phyloP scores from a whole-genome alignment of 176 grass and related monocot species.

The Phoenix roebelenii region DNA sequence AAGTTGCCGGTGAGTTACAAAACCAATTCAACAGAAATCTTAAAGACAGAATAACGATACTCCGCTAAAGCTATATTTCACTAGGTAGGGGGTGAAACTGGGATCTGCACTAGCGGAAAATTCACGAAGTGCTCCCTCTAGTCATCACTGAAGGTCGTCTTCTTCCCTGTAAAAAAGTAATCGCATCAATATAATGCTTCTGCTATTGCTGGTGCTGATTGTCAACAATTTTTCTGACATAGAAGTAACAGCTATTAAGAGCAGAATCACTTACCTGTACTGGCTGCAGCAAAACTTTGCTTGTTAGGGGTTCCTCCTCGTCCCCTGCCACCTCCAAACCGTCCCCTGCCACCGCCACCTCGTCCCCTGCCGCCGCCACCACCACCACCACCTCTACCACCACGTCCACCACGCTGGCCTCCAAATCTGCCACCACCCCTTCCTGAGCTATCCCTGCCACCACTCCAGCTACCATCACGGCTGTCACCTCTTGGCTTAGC shows the following conservation, averaged over 20 bases:
- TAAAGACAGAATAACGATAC: no score
- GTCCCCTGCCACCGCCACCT: conserved; percentile 13
- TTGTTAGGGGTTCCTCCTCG: conserved; percentile 28
- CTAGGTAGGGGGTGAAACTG: no score
- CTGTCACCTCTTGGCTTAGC: neutral
- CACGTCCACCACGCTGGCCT: conserved; percentile 3
- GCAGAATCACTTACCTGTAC: conserved; percentile 31
- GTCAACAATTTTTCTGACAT: neutral
- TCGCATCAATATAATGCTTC: neutral
- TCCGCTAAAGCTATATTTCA: no score
- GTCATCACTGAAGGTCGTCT: no score
- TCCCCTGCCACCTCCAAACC: conserved; percentile 23
- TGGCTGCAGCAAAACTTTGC: conserved; percentile 38
- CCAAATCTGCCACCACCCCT: conserved; percentile 32
- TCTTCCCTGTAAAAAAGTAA: conserved; percentile 43
- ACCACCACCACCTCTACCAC: conserved; percentile 23
- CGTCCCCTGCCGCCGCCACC: neutral
- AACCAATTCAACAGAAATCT: no score
- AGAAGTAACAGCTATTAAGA: neutral
- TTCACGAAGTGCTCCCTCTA: no score
- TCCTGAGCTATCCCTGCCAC: conserved; percentile 20
- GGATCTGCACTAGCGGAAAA: no score
- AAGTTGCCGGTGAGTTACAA: no score
- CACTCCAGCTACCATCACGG: conserved; percentile 9
- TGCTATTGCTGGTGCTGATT: neutral